Evolutionary conservation across 2,329 filamentous ascomycete species (phyloP).

Genomic region (Alternaria postmessia): DNA sequence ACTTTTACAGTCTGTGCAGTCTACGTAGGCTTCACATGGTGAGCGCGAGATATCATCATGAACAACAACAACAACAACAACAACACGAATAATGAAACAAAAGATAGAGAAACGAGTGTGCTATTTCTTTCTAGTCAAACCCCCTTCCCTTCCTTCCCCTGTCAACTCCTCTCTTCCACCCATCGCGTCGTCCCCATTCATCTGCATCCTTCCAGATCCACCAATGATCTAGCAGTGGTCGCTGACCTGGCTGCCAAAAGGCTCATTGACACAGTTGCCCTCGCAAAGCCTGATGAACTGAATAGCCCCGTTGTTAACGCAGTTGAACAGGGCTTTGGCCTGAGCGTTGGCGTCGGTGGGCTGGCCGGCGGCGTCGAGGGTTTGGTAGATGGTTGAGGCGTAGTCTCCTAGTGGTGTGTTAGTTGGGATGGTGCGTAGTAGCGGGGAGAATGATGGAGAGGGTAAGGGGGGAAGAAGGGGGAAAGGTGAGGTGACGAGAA

Average conservation of each 20-base stretch:
- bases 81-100: not conserved
- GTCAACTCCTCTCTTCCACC: not conserved
- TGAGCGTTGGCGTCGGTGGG: not conserved
- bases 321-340: constrained; percentile 4
- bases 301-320: not conserved
- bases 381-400: not conserved
- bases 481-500: rapidly evolving
- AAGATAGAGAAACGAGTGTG: not conserved
- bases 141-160: not conserved
- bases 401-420: not conserved
- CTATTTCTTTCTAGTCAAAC: not conserved
- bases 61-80: not conserved
- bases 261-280: not conserved
- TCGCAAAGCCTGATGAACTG: not conserved
- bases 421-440: not conserved
- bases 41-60: not conserved
- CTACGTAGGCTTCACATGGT: not conserved
- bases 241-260: constrained; percentile 2
- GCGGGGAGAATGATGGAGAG: rapidly evolving
- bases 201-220: not conserved
- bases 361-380: not conserved
- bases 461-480: rapidly evolving
- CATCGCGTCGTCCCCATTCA: rapidly evolving
- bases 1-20: not conserved
- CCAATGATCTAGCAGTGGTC: not conserved